Evolutionary conservation across 768 basidiomycete genomes (phyloP).

Genomic region (Tephrocybe sp.): DNA sequence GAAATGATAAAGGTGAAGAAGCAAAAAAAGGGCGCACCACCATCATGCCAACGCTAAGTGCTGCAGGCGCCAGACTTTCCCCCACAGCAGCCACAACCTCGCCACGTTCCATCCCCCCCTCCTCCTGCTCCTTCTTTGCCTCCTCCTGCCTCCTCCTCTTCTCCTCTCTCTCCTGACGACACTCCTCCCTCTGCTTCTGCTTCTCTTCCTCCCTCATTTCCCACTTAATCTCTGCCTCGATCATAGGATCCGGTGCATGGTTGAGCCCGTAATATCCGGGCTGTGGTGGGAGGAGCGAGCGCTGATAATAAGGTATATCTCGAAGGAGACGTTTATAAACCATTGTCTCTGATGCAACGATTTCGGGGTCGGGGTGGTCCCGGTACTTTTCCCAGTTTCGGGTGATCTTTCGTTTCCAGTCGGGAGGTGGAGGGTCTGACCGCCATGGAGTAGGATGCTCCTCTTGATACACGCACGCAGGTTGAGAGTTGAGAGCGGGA

Average conservation of each 20-base stretch:
- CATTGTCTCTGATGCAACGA: neutral
- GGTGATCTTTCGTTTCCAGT: constrained; percentile 2
- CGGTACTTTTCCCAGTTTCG: neutral
- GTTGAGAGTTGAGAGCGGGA: too few relatives aligned
- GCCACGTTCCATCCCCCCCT: neutral
- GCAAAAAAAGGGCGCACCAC: neutral
- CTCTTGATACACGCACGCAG: too few relatives aligned
- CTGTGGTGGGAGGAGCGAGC: neutral
- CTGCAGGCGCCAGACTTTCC: neutral
- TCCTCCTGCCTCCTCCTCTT: neutral
- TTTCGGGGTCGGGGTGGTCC: neutral
- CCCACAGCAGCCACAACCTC: neutral
- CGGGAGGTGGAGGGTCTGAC: neutral
- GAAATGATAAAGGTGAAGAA: neutral
- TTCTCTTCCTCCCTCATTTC: neutral
- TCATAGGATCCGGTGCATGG: neutral
- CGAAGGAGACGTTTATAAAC: neutral
- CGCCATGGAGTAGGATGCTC: neutral
- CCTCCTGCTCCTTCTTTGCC: neutral
- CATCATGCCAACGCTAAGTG: neutral
- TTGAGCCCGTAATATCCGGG: constrained; percentile 1
- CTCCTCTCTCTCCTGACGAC: neutral
- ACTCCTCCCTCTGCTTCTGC: constrained; percentile 1
- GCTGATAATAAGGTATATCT: neutral
- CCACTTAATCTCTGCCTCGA: neutral